phyloP scores from a whole-genome alignment of 1,284 basidiomycete genomes.

The Neonothopanus nambi region DNA sequence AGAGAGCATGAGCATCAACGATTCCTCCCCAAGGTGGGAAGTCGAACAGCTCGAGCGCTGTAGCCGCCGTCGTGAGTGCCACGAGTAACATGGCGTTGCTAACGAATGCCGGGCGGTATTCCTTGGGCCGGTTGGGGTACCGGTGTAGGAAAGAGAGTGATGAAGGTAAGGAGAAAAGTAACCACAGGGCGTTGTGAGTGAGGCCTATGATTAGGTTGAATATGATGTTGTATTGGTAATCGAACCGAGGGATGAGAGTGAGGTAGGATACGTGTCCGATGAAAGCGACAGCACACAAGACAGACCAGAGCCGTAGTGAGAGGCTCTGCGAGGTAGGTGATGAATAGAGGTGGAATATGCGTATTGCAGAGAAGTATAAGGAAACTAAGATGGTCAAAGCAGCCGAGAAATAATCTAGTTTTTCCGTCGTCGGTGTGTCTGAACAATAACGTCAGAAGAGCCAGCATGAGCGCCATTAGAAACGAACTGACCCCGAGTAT shows the following conservation, averaged over 20 bases:
- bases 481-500: conserved; percentile 73
- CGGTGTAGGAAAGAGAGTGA: conserved; percentile 48
- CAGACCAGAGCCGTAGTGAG: conserved; percentile 37
- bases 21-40: conserved; percentile 79
- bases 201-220: conserved; percentile 82
- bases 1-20: conserved; percentile 93
- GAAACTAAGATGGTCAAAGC: conserved; percentile 79
- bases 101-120: conserved; percentile 56
- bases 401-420: conserved; percentile 94
- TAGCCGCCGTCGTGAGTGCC: conserved; percentile 73
- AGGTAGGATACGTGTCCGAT: conserved; percentile 79
- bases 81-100: conserved; percentile 63
- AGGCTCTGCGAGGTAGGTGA: conserved; percentile 27
- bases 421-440: conserved; percentile 88
- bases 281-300: conserved; percentile 53
- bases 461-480: neutral
- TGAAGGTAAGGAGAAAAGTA: conserved; percentile 66
- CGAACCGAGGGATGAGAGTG: conserved; percentile 76
- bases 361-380: conserved; percentile 73
- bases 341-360: conserved; percentile 78
- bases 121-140: conserved; percentile 52
- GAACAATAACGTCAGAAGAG: conserved; percentile 5
- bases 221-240: conserved; percentile 94
- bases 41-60: conserved; percentile 87
- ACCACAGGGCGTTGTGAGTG: conserved; percentile 86